These are phyloP conservation scores for Medicago ruthenica DNA, from an alignment of 306 rosid species.

Conservation along the genomic window DNA sequence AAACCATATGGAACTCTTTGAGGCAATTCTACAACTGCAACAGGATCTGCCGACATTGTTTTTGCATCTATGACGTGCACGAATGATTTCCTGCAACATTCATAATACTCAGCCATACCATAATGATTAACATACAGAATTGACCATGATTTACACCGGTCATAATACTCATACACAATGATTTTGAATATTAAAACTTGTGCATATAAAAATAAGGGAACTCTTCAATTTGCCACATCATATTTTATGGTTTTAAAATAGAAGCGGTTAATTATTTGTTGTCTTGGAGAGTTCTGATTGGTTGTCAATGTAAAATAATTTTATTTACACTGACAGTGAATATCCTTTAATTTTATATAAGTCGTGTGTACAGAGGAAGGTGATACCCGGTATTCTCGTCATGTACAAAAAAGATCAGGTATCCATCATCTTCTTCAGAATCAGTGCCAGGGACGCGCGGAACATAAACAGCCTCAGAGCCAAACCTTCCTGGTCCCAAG, in stretches of 20 bases:
- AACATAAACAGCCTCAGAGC: constrained; percentile 90
- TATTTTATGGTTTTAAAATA: too few relatives aligned
- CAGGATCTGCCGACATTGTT: constrained; percentile 90
- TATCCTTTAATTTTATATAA: not conserved
- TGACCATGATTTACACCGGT: too few relatives aligned
- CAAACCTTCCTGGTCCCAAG: constrained; percentile 85
- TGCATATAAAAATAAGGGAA: not conserved
- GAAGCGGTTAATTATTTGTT: too few relatives aligned
- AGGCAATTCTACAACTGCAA: constrained; percentile 88
- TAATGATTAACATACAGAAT: too few relatives aligned
- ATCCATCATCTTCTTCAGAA: constrained; percentile 96
- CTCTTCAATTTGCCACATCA: too few relatives aligned
- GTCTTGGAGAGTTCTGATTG: not conserved
- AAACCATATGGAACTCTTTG: constrained; percentile 90
- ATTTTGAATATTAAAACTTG: not conserved
- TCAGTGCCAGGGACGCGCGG: constrained; percentile 70
- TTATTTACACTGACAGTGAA: too few relatives aligned
- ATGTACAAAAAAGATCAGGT: constrained; percentile 79
- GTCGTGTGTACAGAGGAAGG: constrained; percentile 17
- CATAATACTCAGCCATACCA: not conserved
- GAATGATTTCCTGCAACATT: constrained; percentile 70
- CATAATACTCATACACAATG: not conserved
- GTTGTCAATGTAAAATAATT: not conserved
- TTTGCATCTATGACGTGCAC: constrained; percentile 82
- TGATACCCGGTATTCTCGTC: constrained; percentile 79